Evolutionary conservation across 192 early-diverging fungal species (phyloP), one percentile per base, ranked within the genome.

Genomic region (Backusella macrospora): DNA sequence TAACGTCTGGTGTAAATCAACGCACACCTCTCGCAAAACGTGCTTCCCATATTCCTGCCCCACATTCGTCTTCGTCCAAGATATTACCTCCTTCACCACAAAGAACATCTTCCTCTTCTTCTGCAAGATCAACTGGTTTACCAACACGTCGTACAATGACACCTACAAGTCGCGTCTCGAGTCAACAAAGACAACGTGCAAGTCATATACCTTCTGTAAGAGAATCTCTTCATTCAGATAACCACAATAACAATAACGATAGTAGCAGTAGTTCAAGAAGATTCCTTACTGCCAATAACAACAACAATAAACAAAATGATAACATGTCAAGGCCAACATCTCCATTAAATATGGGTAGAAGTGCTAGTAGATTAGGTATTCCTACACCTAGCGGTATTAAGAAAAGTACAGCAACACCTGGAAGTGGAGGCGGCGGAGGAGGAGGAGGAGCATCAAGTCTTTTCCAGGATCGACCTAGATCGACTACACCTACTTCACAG

Each of bases 41-140:
- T 49, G 66, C 78, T 10, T 79, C 78, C 10, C 78, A 79, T 72
- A 79, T 79, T 21, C 78, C 78, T 29, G 73, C 78, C 21, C 78
- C 78, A 49, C 37, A 68, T 23, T 71, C 69, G 12, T 7, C 29
- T 16, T 10, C 37, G 5, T 37, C 21, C 21, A 65, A 47, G 7
- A n/a, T 15, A 49, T 44, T 52, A 65, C 38, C 74, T 8, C 68
- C 63, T 21, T 52, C 68, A 63, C 72, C 59, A 16, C 34, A 59
- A 15, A 46, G 29, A 14, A 71, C 68, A 1, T 47, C 59, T 12
- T 65, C 55, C 1, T 65, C 75, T 15, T 65, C 69, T n/a, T 65
- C 68, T 26, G 8, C 15, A 29, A 46, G 55, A 66, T 66, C 65
- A 18, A 66, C 65, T 5, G 52, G 52, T 3, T 59, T 59, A 26